Base-by-base conservation (phyloP, 2,329 filamentous ascomycete species). In the Colletotrichum sp. region DNA sequence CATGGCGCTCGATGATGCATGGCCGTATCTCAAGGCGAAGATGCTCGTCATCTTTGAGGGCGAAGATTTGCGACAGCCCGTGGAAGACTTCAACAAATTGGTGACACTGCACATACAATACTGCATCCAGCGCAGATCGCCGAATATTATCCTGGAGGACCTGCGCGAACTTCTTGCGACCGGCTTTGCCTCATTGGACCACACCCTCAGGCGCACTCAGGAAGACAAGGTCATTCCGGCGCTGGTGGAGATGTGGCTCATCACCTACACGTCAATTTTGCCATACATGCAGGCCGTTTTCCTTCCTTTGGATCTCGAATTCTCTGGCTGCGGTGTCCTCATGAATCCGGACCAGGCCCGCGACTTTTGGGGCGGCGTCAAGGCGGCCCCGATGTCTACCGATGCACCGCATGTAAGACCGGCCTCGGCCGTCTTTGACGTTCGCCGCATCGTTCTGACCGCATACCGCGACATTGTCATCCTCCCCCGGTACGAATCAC, bases 231-330 rank as follows among this genome's bases (percentile, higher is more conserved):
- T 99, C n/a, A 95, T 99, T 26, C 95, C 95, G 0, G 93, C 95
- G 72, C 89, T 99, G 1, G 96, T 98, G 4, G 95, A 98, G 82
- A 93, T 98, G 82, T 99, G 97, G 97, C 92, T 98, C 75, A 93
- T 97, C 63, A 96, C 97, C 0, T 98, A 98, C 81, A 96, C 95
- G 4, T 94, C 92, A 8, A 95, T 99, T 49, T 86, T 99, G 7
- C 97, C 97, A 0, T 99, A 98, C 82, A 93, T 99, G 80, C 96
- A 99, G 86, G 96, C 96, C 2, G 96, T 98, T 1, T 98, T 99
- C 82, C 87, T 99, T 3, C 97, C 96, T 0, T 87, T 99, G 2
- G 97, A 99, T 81, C 91, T 98, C 13, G 97, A 99, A 83, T 98
- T 99, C 82, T 94, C 95, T 69, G 97, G 96, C 8, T 91, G 91